These are phyloP conservation scores for Chimonanthus salicifolius DNA, from an alignment of 164 flowering plant species.

Conservation along the genomic window DNA sequence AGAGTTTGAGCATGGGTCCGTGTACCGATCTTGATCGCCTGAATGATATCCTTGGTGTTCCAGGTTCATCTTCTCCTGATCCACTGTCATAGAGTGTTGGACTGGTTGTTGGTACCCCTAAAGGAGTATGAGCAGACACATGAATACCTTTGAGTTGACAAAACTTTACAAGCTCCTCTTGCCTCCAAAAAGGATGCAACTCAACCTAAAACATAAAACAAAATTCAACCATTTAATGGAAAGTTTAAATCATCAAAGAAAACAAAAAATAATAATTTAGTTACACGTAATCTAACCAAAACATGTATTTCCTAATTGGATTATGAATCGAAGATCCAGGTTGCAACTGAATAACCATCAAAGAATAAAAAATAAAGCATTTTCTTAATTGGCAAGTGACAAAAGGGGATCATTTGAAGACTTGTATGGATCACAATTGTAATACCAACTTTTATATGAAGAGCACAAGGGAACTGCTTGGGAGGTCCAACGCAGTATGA, in stretches of 20 bases:
- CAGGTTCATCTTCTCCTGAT: constrained; percentile 59
- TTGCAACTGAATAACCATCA: background rate
- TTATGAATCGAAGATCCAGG: background rate
- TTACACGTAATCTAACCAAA: background rate
- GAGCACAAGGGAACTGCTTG: background rate
- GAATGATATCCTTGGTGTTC: constrained; percentile 61
- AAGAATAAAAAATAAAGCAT: too few relatives aligned
- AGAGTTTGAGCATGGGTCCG: constrained; percentile 66
- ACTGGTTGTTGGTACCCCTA: constrained; percentile 51
- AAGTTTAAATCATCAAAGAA: background rate
- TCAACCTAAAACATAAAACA: constrained; percentile 38
- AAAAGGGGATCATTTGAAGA: background rate
- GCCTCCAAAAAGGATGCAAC: constrained; percentile 73
- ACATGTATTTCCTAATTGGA: background rate
- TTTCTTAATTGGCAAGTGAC: background rate
- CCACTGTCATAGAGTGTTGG: constrained; percentile 44
- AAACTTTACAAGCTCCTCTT: constrained; percentile 65
- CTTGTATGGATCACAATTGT: background rate
- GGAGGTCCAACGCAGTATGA: background rate
- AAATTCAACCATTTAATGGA: constrained; percentile 2
- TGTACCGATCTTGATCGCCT: constrained; percentile 68
- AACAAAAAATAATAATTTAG: too few relatives aligned
- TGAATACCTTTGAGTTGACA: constrained; percentile 60
- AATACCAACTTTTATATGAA: background rate
- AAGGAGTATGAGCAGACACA: constrained; percentile 70